Conservation (phyloP, 306 rosid species). For the Oxytropis ochrocephala region DNA sequence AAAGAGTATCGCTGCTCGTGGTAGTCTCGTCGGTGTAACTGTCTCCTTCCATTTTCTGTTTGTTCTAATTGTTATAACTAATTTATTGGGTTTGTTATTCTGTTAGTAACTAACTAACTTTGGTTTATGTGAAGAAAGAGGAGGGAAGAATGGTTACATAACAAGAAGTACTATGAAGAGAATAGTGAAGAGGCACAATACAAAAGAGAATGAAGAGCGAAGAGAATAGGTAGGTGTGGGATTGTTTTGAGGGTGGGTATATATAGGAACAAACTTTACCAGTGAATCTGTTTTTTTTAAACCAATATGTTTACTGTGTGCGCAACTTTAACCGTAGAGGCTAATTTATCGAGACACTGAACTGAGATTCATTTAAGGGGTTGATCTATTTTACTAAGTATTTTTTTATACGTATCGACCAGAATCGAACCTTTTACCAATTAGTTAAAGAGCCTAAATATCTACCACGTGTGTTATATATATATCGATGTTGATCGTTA, state of each 20-base stretch:
- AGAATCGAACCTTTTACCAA: too few species aligned
- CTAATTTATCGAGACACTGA: too few species aligned
- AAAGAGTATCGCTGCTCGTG: slow-evolving; percentile 38
- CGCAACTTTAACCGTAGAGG: too few species aligned
- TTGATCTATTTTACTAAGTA: too few species aligned
- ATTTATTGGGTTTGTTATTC: not conserved
- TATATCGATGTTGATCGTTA: too few species aligned
- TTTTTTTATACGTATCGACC: too few species aligned
- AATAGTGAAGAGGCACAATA: not conserved
- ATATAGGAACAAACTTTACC: slow-evolving; percentile 22
- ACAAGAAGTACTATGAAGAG: not conserved
- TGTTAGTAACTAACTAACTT: not conserved
- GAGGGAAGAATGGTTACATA: not conserved
- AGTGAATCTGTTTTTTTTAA: not conserved
- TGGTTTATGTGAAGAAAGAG: not conserved
- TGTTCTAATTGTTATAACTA: not conserved
- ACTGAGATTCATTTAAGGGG: too few species aligned
- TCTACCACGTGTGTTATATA: too few species aligned
- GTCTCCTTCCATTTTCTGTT: slow-evolving; percentile 47
- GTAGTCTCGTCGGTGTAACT: slow-evolving; percentile 58
- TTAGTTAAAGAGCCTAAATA: too few species aligned
- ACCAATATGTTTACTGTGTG: too few species aligned
- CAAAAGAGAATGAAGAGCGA: not conserved
- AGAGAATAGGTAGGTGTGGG: not conserved
- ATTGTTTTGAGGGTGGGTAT: slow-evolving; percentile 33